A percentile compares a stretch with the other conserved stretches of the same genome.
Evolutionary conservation across 306 rosid genomes (phyloP).

Genomic region (Pueraria montana): DNA sequence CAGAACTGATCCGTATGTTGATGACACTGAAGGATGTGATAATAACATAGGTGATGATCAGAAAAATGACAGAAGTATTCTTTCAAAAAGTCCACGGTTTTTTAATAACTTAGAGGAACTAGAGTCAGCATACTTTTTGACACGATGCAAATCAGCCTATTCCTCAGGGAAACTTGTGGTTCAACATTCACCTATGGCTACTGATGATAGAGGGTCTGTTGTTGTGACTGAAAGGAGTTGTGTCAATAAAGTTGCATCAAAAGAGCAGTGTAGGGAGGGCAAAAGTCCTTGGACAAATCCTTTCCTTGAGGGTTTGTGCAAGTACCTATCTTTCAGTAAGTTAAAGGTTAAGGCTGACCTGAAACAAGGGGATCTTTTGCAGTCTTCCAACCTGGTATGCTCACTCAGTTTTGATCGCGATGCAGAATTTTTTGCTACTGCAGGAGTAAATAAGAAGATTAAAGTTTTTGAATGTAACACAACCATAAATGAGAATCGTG

Average conservation of each 20-base stretch:
- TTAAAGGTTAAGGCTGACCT: slow-evolving; percentile 88
- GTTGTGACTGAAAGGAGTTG: slow-evolving; percentile 67
- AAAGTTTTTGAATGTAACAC: slow-evolving; percentile 79
- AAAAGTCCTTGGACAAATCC: slow-evolving; percentile 83
- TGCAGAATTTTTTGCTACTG: slow-evolving; percentile 84
- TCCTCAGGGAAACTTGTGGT: neutral
- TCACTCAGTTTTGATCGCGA: slow-evolving; percentile 84
- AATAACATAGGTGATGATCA: slow-evolving; percentile 58
- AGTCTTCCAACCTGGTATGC: slow-evolving; percentile 86
- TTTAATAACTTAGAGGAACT: slow-evolving; percentile 83
- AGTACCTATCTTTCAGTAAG: slow-evolving; percentile 74
- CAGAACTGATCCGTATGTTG: slow-evolving; percentile 52
- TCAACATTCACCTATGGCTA: slow-evolving; percentile 66
- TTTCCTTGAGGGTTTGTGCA: slow-evolving; percentile 86
- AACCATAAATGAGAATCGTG: slow-evolving; percentile 73
- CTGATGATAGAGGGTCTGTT: slow-evolving; percentile 76
- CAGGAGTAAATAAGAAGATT: slow-evolving; percentile 87
- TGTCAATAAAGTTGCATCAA: slow-evolving; percentile 62
- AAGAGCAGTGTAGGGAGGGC: slow-evolving; percentile 55
- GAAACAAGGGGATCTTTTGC: slow-evolving; percentile 90
- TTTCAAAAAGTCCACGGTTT: slow-evolving; percentile 67
- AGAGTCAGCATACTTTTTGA: slow-evolving; percentile 75
- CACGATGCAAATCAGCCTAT: slow-evolving; percentile 63
- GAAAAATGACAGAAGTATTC: slow-evolving; percentile 54
- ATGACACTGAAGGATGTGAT: slow-evolving; percentile 57